Conservation (phyloP, 805 yeast species). For the Candida endomychidarum region DNA sequence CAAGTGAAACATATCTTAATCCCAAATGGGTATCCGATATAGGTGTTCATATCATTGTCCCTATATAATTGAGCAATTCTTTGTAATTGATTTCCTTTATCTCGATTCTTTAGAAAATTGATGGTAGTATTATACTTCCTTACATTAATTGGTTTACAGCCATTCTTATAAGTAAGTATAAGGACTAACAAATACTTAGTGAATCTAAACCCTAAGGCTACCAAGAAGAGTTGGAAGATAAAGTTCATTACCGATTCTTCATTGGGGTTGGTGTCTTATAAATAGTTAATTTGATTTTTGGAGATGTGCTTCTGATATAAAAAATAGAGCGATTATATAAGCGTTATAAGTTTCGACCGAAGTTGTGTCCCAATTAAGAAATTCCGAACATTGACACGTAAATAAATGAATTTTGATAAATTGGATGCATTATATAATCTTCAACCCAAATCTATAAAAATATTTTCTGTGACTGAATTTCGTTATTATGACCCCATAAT, state of each 20-base stretch:
- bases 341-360: no score
- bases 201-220: neutral
- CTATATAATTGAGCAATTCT: neutral
- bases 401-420: no score
- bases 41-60: neutral
- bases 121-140: neutral
- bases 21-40: neutral
- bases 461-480: no score
- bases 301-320: no score
- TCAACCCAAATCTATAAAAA: no score
- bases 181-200: neutral
- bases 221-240: neutral
- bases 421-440: no score
- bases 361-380: no score
- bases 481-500: no score
- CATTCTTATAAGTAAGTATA: neutral
- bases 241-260: neutral
- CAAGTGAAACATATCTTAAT: neutral
- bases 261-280: neutral
- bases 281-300: no score
- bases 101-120: neutral
- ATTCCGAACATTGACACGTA: no score
- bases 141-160: neutral
- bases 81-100: neutral
- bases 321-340: no score